Base-by-base conservation (phyloP, 2,329 filamentous ascomycete genomes). In the Epichloe typhina region DNA sequence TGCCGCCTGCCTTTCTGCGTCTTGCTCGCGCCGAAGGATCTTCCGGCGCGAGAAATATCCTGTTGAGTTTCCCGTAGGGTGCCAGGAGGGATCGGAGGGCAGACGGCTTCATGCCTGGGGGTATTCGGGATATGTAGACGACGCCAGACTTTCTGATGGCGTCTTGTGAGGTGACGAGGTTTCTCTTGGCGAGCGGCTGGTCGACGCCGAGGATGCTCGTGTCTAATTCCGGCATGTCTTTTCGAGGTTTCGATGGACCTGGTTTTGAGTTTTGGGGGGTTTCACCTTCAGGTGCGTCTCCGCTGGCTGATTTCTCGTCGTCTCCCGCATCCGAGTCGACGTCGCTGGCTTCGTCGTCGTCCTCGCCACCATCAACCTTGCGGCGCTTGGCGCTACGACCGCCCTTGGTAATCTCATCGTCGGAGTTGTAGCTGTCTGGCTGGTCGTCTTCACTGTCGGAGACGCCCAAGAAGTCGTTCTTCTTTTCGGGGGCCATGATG, bases 81-180 rank as follows among this genome's bases (percentile, higher is more conserved):
- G 82, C 75, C 50, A 93, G 79, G 13, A 89, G 80, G 17, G 83
- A 82, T 56, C 85, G 82, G 40, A 93, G 73, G 62, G 90, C 90
- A 48, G 75, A 72, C 6, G 87, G 86, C 61, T 89, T 90, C 86
- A 94, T 93, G 67, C 90, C 94, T 0, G 88, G 88, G 4, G 88
- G 88, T 55, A 93, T 80, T 53, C 88, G 82, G 4, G 86, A 91
- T 54, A 94, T 74, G 69, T 93, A 94, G 53, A 93, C 74, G 12
- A 94, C 85, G 55, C 88, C 88, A 0, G 86, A 88, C 63, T 82
- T 84, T 58, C 79, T 80, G 53, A 84, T 75, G 21, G 82, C 80
- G 37, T 76, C 76, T 55, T 82, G 78, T 11, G 80, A 77, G 5
- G 74, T 73, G 39, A 84, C 76, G 46, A 86, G 76, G 62, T 86